phyloP scores from a whole-genome alignment of 1,284 basidiomycete species.

The Trichosporon sp. region DNA sequence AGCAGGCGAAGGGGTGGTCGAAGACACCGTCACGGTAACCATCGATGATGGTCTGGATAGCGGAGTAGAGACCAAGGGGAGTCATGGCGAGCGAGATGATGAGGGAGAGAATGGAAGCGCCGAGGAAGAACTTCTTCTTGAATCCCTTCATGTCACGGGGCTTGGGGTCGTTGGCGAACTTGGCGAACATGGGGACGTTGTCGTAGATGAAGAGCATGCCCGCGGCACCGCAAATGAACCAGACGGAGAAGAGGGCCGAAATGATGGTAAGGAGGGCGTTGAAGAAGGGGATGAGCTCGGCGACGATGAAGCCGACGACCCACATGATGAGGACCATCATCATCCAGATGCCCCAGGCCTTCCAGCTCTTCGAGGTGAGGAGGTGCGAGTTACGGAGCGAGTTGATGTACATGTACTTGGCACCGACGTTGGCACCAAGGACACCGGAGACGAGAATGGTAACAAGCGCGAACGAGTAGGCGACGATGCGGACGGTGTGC shows the following conservation, averaged over 20 bases:
- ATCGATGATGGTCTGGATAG: constrained; percentile 35
- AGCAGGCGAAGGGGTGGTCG: constrained; percentile 42
- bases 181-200: constrained; percentile 25
- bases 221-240: constrained; percentile 41
- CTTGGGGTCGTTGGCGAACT: constrained; percentile 18
- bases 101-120: constrained; percentile 21
- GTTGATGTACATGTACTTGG: constrained; percentile 42
- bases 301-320: constrained; percentile 40
- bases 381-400: constrained; percentile 33
- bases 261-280: constrained; percentile 45
- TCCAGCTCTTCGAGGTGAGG: constrained; percentile 31
- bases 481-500: constrained; percentile 31
- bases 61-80: constrained; percentile 43
- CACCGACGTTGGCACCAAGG: constrained; percentile 40
- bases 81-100: constrained; percentile 36
- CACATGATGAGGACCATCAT: constrained; percentile 36
- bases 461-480: constrained; percentile 38
- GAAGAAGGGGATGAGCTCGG: constrained; percentile 45
- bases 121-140: constrained; percentile 25
- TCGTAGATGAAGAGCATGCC: constrained; percentile 42
- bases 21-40: constrained; percentile 37
- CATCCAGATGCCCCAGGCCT: constrained; percentile 36
- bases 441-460: constrained; percentile 45
- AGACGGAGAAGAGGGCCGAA: constrained; percentile 39
- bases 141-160: constrained; percentile 14